Evolutionary conservation across 2,329 filamentous ascomycete species (phyloP), one percentile per base, ranked within the genome.

Genomic region (Trichoderma sp.): DNA sequence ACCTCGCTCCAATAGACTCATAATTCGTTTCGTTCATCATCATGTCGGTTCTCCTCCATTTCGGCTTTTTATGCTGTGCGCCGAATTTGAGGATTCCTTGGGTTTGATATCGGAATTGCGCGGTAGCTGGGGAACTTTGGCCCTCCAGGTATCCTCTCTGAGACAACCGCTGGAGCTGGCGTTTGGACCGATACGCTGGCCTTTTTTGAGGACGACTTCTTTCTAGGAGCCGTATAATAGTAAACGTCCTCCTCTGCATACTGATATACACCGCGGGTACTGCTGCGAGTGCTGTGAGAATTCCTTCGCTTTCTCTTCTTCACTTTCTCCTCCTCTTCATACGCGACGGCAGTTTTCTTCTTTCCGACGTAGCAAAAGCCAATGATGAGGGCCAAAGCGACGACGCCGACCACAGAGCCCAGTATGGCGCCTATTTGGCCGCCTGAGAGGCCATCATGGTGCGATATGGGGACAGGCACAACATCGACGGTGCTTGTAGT

Each of bases 381-480:
- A 49, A 76, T 68, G 18, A 81, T 30, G 34, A 82, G 65, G 34
- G 77, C 61, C 26, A 82, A 69, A 28, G 79, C 59, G n/a, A 79
- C 76, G n/a, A 79, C 72, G 2, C 77, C 81, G 13, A 81, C 74
- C 1, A 83, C 70, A 39, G 77, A 77, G 32, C 82, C 82, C 2
- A 82, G 72, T 21, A 84, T 80, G 49, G 78, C 81, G 5, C 80
- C 82, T 34, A 84, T 76, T 59, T 82, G 75, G n/a, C 72, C 75
- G 30, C 77, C 73, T 0, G 76, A 78, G 4, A 83, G 75, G 10
- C 74, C 76, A 24, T 52, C n/a, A 52, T 67, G 68, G 43, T 67
- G 54, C 21, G 37, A 14, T n/a, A 26, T n/a, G 49, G 55, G 70
- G n/a, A 46, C 18, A n/a, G 66, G 59, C 14, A 63, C 49, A 51